A percentile compares a stretch with the other conserved stretches of the same genome.
These are phyloP conservation scores for Phytopythium vexans DNA, from an alignment of 352 stramenopile species.

Conservation along the genomic window DNA sequence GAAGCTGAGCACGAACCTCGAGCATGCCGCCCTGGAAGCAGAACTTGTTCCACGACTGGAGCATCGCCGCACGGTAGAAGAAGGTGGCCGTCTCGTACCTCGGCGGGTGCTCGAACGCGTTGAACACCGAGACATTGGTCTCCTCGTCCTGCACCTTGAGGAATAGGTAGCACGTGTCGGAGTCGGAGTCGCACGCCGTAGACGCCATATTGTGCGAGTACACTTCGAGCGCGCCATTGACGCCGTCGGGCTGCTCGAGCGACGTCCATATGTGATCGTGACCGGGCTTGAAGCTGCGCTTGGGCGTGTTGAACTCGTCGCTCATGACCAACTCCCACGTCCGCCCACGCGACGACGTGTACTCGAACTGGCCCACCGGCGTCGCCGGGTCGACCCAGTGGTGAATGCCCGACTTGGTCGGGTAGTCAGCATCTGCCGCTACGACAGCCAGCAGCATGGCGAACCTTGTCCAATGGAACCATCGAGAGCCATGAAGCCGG, in stretches of 20 bases:
- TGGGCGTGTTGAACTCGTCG: slow-evolving; percentile 92
- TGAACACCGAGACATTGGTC: slow-evolving; percentile 48
- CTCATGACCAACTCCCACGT: slow-evolving; percentile 86
- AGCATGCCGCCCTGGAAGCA: slow-evolving; percentile 94
- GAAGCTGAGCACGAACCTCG: slow-evolving; percentile 87
- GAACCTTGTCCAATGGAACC: background rate
- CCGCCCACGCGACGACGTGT: slow-evolving; percentile 37
- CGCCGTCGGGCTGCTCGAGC: slow-evolving; percentile 92
- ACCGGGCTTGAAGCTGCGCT: slow-evolving; percentile 88
- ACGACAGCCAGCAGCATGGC: slow-evolving; percentile 1
- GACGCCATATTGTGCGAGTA: slow-evolving; percentile 86
- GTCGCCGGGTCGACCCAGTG: slow-evolving; percentile 65
- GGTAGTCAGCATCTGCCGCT: slow-evolving; percentile 14
- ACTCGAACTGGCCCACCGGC: slow-evolving; percentile 25
- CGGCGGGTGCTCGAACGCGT: slow-evolving; percentile 52
- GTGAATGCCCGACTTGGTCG: slow-evolving; percentile 31
- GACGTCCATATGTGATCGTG: slow-evolving; percentile 93
- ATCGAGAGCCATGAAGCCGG: background rate
- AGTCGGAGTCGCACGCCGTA: slow-evolving; percentile 35
- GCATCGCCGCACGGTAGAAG: slow-evolving; percentile 72
- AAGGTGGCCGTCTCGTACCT: slow-evolving; percentile 42
- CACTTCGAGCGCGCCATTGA: slow-evolving; percentile 86
- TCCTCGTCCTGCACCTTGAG: slow-evolving; percentile 35
- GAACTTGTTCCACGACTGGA: slow-evolving; percentile 95
- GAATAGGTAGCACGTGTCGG: slow-evolving; percentile 46